These are phyloP conservation scores for Petunia hybrid DNA, from an alignment of 305 asterid species.

Conservation along the genomic window DNA sequence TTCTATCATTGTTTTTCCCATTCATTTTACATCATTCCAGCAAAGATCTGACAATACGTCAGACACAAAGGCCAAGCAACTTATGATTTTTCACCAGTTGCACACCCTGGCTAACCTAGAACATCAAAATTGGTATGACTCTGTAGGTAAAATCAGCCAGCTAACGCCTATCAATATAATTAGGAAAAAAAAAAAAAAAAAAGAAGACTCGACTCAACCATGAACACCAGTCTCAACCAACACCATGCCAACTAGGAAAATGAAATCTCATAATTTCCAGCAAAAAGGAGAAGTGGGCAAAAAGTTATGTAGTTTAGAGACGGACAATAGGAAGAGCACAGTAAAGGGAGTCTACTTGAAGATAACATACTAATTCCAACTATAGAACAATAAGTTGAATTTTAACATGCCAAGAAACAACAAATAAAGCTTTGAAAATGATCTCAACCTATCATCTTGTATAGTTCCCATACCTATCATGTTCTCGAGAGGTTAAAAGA, in stretches of 20 bases:
- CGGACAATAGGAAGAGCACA: background rate
- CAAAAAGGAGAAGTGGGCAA: background rate
- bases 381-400: background rate
- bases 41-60: background rate
- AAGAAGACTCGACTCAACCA: background rate
- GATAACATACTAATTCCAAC: background rate
- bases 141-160: background rate
- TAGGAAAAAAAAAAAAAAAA: background rate
- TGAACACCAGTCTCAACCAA: background rate
- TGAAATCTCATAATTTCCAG: background rate
- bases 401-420: background rate
- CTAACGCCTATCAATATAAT: background rate
- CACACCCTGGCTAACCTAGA: background rate
- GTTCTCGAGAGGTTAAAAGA: background rate
- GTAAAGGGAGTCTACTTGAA: background rate
- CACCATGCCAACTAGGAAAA: background rate
- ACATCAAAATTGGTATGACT: background rate
- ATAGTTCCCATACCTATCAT: background rate
- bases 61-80: background rate
- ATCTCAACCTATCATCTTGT: slow-evolving; percentile 1
- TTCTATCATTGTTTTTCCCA: too few species aligned
- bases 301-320: background rate
- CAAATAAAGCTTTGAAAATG: background rate
- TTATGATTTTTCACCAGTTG: background rate
- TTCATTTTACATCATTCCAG: background rate